Conservation (phyloP, 2,329 filamentous ascomycete genomes). For the Dothistroma septosporum region DNA sequence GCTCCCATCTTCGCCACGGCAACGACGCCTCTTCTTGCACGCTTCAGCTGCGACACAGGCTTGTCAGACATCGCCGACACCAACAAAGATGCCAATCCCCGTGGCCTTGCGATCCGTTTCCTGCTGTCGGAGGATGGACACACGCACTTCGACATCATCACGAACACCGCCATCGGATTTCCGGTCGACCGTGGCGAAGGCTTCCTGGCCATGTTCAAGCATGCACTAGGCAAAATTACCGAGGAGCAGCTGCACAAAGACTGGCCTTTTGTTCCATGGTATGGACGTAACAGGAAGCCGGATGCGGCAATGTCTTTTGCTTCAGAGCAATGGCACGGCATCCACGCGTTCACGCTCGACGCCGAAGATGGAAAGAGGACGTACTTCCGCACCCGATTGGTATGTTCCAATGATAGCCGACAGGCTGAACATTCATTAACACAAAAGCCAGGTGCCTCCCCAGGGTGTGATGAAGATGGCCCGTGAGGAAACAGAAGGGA, state of each 20-base stretch:
- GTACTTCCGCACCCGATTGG: slow-evolving; percentile 34
- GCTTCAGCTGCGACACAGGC: slow-evolving; percentile 19
- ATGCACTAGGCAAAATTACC: slow-evolving; percentile 36
- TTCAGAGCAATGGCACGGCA: slow-evolving; percentile 44
- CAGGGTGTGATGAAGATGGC: slow-evolving; percentile 35
- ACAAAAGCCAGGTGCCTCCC: slow-evolving; percentile 48
- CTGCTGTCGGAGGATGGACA: slow-evolving; percentile 19
- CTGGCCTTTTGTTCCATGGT: slow-evolving; percentile 43
- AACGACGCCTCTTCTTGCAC: slow-evolving; percentile 14
- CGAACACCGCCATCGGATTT: slow-evolving; percentile 19
- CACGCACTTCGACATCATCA: slow-evolving; percentile 19
- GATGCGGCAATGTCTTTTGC: slow-evolving; percentile 45
- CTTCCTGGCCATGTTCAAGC: slow-evolving; percentile 47
- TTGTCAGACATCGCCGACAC: slow-evolving; percentile 19
- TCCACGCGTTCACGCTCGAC: slow-evolving; percentile 48
- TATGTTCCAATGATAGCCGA: no score
- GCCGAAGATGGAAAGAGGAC: slow-evolving; percentile 40
- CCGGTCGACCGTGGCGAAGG: slow-evolving; percentile 48
- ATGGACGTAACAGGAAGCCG: slow-evolving; percentile 48
- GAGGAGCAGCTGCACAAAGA: slow-evolving; percentile 43
- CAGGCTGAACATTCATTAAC: no score
- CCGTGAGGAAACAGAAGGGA: slow-evolving; percentile 38
- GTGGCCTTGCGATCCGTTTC: slow-evolving; percentile 39
- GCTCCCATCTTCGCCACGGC: slow-evolving; percentile 14
- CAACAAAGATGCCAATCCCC: slow-evolving; percentile 19